Evolutionary conservation across 192 early-diverging fungal genomes (phyloP).

Genomic region (Coemansia sp.): DNA sequence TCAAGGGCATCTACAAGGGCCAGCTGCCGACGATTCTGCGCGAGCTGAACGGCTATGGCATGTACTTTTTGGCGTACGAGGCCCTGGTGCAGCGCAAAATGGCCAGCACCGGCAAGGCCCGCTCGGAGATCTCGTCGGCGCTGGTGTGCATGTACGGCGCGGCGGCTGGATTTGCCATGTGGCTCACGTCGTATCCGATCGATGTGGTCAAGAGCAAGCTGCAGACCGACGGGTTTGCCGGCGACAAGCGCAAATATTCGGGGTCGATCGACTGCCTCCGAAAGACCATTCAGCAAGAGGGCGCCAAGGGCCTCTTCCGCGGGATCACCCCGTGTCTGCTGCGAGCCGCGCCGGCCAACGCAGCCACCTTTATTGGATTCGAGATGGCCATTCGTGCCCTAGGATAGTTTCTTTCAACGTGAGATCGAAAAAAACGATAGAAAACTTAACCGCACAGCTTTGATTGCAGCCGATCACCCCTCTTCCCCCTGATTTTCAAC

Average conservation of each 20-base stretch:
- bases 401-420: conserved; percentile 2
- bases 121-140: conserved; percentile 69
- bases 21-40: conserved; percentile 79
- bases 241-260: conserved; percentile 61
- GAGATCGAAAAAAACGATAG: not conserved
- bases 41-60: conserved; percentile 90
- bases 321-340: conserved; percentile 81
- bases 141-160: conserved; percentile 82
- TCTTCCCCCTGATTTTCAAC: not conserved
- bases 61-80: conserved; percentile 93
- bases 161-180: conserved; percentile 75
- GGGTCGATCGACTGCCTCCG: conserved; percentile 74
- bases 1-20: conserved; percentile 85
- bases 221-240: conserved; percentile 84
- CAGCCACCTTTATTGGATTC: conserved; percentile 88
- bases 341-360: conserved; percentile 91
- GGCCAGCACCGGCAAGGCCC: conserved; percentile 53
- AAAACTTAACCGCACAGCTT: too few species aligned
- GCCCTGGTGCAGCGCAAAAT: conserved; percentile 78
- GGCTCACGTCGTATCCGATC: conserved; percentile 84
- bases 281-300: conserved; percentile 75
- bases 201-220: conserved; percentile 94
- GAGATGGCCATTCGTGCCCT: conserved; percentile 64
- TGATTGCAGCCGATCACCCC: too few species aligned
- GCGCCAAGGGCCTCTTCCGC: conserved; percentile 80